Evolutionary conservation across 139 green algal genomes (phyloP).

Genomic region (Ettlia oleoabundans): DNA sequence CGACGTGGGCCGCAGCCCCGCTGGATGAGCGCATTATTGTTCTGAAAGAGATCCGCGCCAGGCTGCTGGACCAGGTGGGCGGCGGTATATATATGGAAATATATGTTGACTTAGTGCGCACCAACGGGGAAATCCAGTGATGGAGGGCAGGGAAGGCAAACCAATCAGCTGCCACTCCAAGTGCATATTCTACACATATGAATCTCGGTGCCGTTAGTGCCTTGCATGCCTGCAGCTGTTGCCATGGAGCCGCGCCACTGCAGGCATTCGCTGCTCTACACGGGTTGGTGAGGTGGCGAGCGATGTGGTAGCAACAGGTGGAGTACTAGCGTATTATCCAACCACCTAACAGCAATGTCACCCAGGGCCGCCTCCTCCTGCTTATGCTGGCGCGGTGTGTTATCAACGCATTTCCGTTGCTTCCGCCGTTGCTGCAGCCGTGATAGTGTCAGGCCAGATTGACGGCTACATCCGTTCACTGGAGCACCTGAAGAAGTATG

Average conservation of each 20-base stretch:
- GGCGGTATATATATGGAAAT: too few relatives aligned
- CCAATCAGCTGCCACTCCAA: too few relatives aligned
- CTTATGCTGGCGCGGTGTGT: too few relatives aligned
- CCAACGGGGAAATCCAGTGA: too few relatives aligned
- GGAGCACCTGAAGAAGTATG: conserved; percentile 1
- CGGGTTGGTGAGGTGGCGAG: not conserved
- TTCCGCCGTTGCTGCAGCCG: not conserved
- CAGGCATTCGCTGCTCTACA: conserved; percentile 10
- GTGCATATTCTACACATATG: too few relatives aligned
- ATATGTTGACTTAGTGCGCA: too few relatives aligned
- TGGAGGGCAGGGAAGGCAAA: too few relatives aligned
- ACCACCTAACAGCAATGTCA: too few relatives aligned
- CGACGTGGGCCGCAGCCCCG: not conserved
- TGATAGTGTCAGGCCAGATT: not conserved
- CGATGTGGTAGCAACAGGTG: conserved; percentile 5
- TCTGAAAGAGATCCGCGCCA: conserved; percentile 9
- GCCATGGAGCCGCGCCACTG: conserved; percentile 6
- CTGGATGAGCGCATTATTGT: not conserved
- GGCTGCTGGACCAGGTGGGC: conserved; percentile 17
- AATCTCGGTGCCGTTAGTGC: too few relatives aligned
- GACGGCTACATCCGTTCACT: conserved; percentile 15
- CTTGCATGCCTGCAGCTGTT: conserved; percentile 6
- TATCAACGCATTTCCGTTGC: not conserved
- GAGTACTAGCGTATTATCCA: too few relatives aligned
- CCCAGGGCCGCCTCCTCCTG: too few relatives aligned